Base-by-base conservation (phyloP, 2,329 filamentous ascomycete species). In the Aspergillus sp. region DNA sequence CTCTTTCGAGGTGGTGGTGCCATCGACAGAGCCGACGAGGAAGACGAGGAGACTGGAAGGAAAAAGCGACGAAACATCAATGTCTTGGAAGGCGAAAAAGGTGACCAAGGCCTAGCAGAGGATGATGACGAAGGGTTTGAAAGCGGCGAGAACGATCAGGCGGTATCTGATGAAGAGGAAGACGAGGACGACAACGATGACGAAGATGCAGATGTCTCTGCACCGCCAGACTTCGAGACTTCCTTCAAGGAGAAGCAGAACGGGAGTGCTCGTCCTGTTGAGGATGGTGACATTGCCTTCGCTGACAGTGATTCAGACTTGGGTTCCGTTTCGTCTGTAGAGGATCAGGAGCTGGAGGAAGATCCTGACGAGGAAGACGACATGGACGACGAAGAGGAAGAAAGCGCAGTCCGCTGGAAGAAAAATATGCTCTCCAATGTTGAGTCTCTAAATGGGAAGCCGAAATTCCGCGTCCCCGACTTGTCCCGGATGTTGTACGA, bases 261-360 rank as follows among this genome's bases (percentile, higher is more conserved):
- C 45, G 78, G 75, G n/a, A 76, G 76, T 12, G 72, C 74, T 4
- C 72, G 78, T 34, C 75, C 63, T 26, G 19, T 19, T 19, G 73
- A 73, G 7, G 79, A 81, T 27, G 86, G 82, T 29, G 88, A 95
- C 46, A 59, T 97, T 48, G 88, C 83, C 1, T 98, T 96, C 71
- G 93, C 93, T 9, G 93, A 98, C 61, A 95, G 88, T 60, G 94
- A 98, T 66, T 98, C 93, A 0, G 94, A 98, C 63, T 76, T 98
- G 4, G 93, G 93, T 5, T 95, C 91, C 3, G 69, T 96, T 52
- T 94, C 88, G 6, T 76, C 74, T 1, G 76, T 71, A 6, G 78
- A 80, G 5, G 77, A 79, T 19, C 74, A 76, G 48, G 74, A 77
- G 29, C 54, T 76, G 2, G 76, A 78, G 41, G 74, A 74, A 46